Base-by-base conservation (phyloP, 2,329 filamentous ascomycete species). In the Fusarium tanahbumbuense region DNA sequence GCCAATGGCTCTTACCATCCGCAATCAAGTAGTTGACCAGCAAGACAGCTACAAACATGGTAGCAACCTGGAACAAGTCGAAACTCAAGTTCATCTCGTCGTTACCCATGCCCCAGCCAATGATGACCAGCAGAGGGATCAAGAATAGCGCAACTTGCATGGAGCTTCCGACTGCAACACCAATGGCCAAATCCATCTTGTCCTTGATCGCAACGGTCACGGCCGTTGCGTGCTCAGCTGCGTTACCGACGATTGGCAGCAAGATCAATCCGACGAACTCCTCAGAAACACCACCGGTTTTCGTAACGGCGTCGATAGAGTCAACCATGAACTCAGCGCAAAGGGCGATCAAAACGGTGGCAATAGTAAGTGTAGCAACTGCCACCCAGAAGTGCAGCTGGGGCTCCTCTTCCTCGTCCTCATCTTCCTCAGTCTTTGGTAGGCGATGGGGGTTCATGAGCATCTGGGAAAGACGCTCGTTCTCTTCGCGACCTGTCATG, bases 61-160 rank as follows among this genome's bases (percentile, higher is more conserved):
- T 91, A 23, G 94, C 91, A 16, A 97, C 90, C 81, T 97, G 93
- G 83, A 98, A 98, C 1, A 90, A 90, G 76, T 97, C 93, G 77
- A 97, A 96, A 78, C 91, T 91, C 8, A 97, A 86, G 22, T 90
- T 93, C 93, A 95, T 95, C 2, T 89, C 85, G 66, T 91, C 89
- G 67, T 87, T 79, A 40, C 82, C 87, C 86, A 94, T 89, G 68
- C 89, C 89, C 92, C 92, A 95, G 57, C 92, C 92, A 37, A 94
- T 88, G 40, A 94, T 86, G 60, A 94, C 91, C 32, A 94, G 86
- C 13, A 94, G 82, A 0, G 92, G 92, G 11, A 93, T 93, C 53
- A 94, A 85, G 78, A 94, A 93, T 28, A 94, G 85, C 2, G 92
- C 89, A 49, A 94, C 93, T 79, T 94, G 92, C 80, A 95, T 94